A percentile compares a stretch with the other conserved stretches of the same genome.
These are phyloP conservation scores for Pseudogymnoascus pannorum DNA, from an alignment of 2,329 filamentous ascomycete species.

Conservation along the genomic window DNA sequence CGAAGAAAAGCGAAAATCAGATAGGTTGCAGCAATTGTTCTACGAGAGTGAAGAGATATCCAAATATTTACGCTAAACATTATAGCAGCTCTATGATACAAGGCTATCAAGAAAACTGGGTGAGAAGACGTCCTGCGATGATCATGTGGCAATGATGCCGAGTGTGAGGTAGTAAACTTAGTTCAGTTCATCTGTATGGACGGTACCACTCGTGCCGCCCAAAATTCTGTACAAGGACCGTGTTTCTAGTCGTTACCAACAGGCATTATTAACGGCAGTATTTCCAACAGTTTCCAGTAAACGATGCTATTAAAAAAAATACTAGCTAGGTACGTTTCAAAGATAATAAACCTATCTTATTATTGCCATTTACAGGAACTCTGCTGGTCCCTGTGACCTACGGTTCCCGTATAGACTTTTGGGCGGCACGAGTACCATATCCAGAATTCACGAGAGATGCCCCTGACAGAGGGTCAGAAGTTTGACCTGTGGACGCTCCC, in stretches of 20 bases:
- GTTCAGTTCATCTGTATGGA: neutral
- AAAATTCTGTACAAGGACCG: too few relatives aligned
- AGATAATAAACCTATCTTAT: too few relatives aligned
- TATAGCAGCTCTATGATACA: neutral
- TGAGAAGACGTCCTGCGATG: neutral
- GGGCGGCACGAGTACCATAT: neutral
- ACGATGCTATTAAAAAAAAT: too few relatives aligned
- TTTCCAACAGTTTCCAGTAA: too few relatives aligned
- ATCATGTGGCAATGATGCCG: neutral
- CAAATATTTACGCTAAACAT: conserved; percentile 48
- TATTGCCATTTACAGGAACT: too few relatives aligned
- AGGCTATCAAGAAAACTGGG: neutral
- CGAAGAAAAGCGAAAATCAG: conserved; percentile 54
- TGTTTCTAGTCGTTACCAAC: too few relatives aligned
- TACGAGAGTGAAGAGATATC: conserved; percentile 70
- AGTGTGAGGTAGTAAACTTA: neutral
- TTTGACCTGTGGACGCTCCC: neutral
- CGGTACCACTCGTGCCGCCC: too few relatives aligned
- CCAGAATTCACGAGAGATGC: neutral
- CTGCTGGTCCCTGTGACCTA: too few relatives aligned
- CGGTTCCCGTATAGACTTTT: too few relatives aligned
- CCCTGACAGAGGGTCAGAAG: neutral
- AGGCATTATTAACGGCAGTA: too few relatives aligned
- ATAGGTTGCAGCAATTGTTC: conserved; percentile 62
- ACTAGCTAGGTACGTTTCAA: too few relatives aligned